These are phyloP conservation scores for Cyclotella choctawhatcheeana DNA, from an alignment of 108 stramenopile genomes.

Conservation along the genomic window DNA sequence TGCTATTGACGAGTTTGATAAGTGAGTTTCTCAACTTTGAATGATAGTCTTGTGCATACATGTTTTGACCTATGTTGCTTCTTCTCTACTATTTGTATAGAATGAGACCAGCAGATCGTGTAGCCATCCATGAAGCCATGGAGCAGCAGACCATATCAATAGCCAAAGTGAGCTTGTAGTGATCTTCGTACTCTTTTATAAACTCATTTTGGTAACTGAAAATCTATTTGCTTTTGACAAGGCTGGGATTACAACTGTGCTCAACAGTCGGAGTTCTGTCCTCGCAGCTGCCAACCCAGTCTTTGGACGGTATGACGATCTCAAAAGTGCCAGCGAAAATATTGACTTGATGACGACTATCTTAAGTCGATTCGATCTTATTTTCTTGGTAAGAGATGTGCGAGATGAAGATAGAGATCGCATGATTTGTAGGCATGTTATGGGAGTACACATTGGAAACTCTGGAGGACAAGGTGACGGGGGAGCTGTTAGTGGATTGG, in stretches of 20 bases:
- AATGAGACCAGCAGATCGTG: conserved; percentile 97
- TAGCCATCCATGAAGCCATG: conserved; percentile 99
- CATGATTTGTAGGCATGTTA: conserved; percentile 96
- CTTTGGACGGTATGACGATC: conserved; percentile 97
- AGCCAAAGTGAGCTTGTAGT: too few relatives aligned
- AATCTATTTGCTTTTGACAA: conserved; percentile 98
- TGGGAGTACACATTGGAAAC: conserved; percentile 93
- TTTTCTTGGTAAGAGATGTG: conserved; percentile 98
- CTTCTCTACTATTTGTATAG: conserved; percentile 44
- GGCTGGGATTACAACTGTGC: conserved; percentile 97
- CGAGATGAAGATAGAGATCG: conserved; percentile 95
- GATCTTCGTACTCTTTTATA: too few relatives aligned
- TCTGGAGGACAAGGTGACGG: conserved; percentile 47
- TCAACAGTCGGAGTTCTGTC: conserved; percentile 92
- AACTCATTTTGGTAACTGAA: too few relatives aligned
- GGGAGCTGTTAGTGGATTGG: conserved; percentile 28
- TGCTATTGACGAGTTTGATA: conserved; percentile 99
- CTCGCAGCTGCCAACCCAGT: conserved; percentile 99
- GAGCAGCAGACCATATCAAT: conserved; percentile 99
- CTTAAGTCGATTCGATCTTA: conserved; percentile 97
- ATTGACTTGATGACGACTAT: conserved; percentile 99
- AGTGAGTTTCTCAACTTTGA: conserved; percentile 32
- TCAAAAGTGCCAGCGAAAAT: conserved; percentile 95
- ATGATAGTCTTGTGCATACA: too few relatives aligned
- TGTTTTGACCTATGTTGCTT: not conserved